Percentiles rank a stretch among this genome's conserved stretches.
Evolutionary conservation across 768 basidiomycete genomes (phyloP).

Genomic region (Candolleomyces eurysporus): DNA sequence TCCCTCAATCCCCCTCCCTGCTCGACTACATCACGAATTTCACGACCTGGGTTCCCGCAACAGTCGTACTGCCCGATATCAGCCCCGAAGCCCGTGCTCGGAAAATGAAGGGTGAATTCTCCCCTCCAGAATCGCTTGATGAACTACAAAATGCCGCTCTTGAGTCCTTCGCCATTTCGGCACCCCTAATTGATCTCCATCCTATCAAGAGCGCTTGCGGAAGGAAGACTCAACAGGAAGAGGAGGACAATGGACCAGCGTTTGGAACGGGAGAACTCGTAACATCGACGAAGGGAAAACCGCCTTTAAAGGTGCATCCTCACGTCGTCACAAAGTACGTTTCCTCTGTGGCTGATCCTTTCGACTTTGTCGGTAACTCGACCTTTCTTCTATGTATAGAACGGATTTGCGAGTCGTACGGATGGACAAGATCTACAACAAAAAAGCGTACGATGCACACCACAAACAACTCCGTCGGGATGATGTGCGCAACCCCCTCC

Average conservation of each 20-base stretch:
- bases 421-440: constrained; percentile 27
- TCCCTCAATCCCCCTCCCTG: constrained; percentile 29
- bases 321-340: constrained; percentile 33
- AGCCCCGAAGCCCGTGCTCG: too few relatives aligned
- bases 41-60: constrained; percentile 27
- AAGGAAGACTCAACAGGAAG: constrained; percentile 3
- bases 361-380: neutral
- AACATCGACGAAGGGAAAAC: constrained; percentile 10
- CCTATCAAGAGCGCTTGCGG: constrained; percentile 22
- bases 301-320: constrained; percentile 25
- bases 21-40: constrained; percentile 26
- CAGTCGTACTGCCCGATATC: constrained; percentile 11
- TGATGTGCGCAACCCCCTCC: constrained; percentile 14
- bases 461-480: constrained; percentile 21
- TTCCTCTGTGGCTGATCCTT: neutral
- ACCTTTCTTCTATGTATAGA: constrained; percentile 14
- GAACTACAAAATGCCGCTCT: constrained; percentile 25
- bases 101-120: neutral
- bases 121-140: neutral
- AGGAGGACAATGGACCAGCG: constrained; percentile 12
- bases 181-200: constrained; percentile 34
- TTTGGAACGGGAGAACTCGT: constrained; percentile 9
- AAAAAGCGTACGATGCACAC: constrained; percentile 23
- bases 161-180: constrained; percentile 31
- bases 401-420: constrained; percentile 32